phyloP scores from a whole-genome alignment of 106 monocot species.

The Dendrobium catenatum region DNA sequence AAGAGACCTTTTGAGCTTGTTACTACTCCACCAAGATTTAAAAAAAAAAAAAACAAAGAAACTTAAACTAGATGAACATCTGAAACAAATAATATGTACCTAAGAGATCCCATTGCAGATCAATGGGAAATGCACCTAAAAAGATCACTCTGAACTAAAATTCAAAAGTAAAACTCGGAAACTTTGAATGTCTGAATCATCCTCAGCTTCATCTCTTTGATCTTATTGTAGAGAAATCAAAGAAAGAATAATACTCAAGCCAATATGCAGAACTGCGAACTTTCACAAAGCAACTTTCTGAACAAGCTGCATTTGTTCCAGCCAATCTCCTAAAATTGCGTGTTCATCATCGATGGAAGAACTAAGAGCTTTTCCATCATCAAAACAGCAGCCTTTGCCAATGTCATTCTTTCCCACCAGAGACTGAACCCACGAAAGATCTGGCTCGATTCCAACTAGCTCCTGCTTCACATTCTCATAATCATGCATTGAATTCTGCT shows the following conservation, averaged over 20 bases:
- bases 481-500: constrained; percentile 20
- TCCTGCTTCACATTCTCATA: neutral
- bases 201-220: no score
- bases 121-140: neutral
- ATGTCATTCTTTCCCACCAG: constrained; percentile 44
- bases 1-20: neutral
- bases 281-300: constrained; percentile 9
- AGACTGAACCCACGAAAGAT: constrained; percentile 75
- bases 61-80: neutral
- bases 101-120: neutral
- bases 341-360: constrained; percentile 6
- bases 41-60: neutral
- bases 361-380: neutral
- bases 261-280: neutral
- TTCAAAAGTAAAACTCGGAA: no score
- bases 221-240: no score
- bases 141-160: neutral
- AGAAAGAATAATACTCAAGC: no score
- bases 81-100: neutral
- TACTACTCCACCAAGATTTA: neutral
- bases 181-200: no score
- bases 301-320: constrained; percentile 20
- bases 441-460: constrained; percentile 40
- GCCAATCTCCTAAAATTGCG: constrained; percentile 17
- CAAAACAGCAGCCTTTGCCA: neutral